These are phyloP conservation scores for Creolimax fragrantissima DNA, from an alignment of 78 protist species.

Conservation along the genomic window DNA sequence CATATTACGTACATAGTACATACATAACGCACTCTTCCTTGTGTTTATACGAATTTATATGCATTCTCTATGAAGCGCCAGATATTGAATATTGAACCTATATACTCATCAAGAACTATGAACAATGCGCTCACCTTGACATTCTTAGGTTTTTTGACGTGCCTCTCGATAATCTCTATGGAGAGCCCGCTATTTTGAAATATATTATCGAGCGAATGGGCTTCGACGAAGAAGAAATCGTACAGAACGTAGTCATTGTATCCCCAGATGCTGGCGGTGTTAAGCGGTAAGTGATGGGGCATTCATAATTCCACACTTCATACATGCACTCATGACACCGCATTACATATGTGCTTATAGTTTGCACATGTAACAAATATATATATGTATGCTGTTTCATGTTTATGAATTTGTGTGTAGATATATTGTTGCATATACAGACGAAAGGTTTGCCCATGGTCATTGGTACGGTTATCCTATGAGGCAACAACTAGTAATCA, in stretches of 20 bases:
- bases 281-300: conserved; percentile 17
- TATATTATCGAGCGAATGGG: conserved; percentile 52
- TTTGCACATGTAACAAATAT: not conserved
- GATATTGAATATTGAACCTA: too few relatives aligned
- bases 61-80: too few relatives aligned
- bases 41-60: too few relatives aligned
- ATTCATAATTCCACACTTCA: not conserved
- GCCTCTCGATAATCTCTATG: conserved; percentile 76
- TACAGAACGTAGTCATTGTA: conserved; percentile 50
- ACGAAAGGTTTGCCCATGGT: not conserved
- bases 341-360: not conserved
- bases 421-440: not conserved
- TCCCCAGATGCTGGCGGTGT: conserved; percentile 82
- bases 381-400: not conserved
- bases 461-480: too few relatives aligned
- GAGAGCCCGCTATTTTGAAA: conserved; percentile 59
- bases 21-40: too few relatives aligned
- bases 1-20: too few relatives aligned
- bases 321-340: too few relatives aligned
- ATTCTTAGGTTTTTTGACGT: conserved; percentile 60
- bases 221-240: not conserved
- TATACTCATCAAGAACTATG: too few relatives aligned
- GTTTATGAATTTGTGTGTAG: not conserved
- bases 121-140: too few relatives aligned
- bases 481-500: too few relatives aligned